phyloP scores from a whole-genome alignment of 1,139 yeast species.

The Hemisphaericaspora lyxosophila region DNA sequence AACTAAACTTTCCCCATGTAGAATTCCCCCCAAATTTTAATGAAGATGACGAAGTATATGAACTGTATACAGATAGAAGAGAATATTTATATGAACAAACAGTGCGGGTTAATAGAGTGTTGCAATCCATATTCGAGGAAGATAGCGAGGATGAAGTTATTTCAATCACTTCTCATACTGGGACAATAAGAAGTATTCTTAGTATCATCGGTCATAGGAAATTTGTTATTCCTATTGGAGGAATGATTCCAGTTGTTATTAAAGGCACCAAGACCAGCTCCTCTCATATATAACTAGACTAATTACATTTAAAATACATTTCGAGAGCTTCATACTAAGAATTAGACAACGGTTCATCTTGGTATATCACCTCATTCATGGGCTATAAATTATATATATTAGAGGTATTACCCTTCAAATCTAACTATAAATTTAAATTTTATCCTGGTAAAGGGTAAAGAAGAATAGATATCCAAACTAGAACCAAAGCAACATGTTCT shows the following conservation, averaged over 20 bases:
- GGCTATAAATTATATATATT: too few relatives aligned
- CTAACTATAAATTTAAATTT: too few relatives aligned
- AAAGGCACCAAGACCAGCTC: conserved; percentile 40
- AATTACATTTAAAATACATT: too few relatives aligned
- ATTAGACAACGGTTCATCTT: too few relatives aligned
- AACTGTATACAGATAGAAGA: conserved; percentile 38
- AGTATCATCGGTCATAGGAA: conserved; percentile 58
- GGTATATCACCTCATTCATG: too few relatives aligned
- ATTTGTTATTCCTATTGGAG: conserved; percentile 63
- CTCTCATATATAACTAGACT: too few relatives aligned
- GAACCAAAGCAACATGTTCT: too few relatives aligned
- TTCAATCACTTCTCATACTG: conserved; percentile 63
- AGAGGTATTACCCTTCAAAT: too few relatives aligned
- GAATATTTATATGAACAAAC: conserved; percentile 46
- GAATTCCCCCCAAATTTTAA: conserved; percentile 19
- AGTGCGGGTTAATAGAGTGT: conserved; percentile 46
- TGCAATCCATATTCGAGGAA: conserved; percentile 52
- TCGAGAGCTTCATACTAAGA: too few relatives aligned
- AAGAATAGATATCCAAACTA: too few relatives aligned
- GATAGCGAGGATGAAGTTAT: conserved; percentile 35
- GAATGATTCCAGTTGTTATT: conserved; percentile 63
- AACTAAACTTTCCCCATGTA: conserved; percentile 26
- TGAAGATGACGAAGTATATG: conserved; percentile 49
- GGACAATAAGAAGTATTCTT: conserved; percentile 57
- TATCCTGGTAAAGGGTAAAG: too few relatives aligned